Evolutionary conservation across 2,329 filamentous ascomycete genomes (phyloP).

Genomic region (Aspergillus pseudoterreus): DNA sequence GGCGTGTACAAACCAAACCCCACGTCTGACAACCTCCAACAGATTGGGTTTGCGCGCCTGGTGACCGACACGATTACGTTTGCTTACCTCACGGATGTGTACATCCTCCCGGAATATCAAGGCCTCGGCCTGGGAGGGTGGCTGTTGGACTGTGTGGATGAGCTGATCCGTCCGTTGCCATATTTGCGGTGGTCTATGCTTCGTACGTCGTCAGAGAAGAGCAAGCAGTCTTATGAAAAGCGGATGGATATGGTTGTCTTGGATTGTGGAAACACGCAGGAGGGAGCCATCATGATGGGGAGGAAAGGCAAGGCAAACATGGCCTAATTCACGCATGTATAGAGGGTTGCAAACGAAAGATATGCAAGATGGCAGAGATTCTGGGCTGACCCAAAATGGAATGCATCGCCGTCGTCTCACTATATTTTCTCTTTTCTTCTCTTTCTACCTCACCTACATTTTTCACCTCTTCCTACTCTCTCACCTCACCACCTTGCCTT

Average conservation of each 20-base stretch:
- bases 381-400: no score
- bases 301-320: slow-evolving; percentile 7
- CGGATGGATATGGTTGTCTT: slow-evolving; percentile 22
- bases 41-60: slow-evolving; percentile 59
- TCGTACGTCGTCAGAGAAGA: slow-evolving; percentile 18
- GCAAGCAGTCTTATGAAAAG: slow-evolving; percentile 18
- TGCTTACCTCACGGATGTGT: slow-evolving; percentile 68
- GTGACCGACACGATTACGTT: slow-evolving; percentile 68
- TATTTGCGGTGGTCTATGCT: slow-evolving; percentile 59
- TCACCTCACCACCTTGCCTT: no score
- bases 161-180: slow-evolving; percentile 55
- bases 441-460: no score
- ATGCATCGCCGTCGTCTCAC: no score
- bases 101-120: slow-evolving; percentile 58
- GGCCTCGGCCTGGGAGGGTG: slow-evolving; percentile 61
- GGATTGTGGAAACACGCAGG: slow-evolving; percentile 12
- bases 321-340: background rate
- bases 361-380: background rate
- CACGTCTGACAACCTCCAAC: slow-evolving; percentile 21
- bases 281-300: slow-evolving; percentile 9
- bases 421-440: no score
- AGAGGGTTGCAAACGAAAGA: background rate
- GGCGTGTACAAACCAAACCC: slow-evolving; percentile 48
- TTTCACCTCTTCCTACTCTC: no score
- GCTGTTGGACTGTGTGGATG: slow-evolving; percentile 60